Base-by-base conservation (phyloP, 140 eudicot species). In the Ambrosia hybrid region DNA sequence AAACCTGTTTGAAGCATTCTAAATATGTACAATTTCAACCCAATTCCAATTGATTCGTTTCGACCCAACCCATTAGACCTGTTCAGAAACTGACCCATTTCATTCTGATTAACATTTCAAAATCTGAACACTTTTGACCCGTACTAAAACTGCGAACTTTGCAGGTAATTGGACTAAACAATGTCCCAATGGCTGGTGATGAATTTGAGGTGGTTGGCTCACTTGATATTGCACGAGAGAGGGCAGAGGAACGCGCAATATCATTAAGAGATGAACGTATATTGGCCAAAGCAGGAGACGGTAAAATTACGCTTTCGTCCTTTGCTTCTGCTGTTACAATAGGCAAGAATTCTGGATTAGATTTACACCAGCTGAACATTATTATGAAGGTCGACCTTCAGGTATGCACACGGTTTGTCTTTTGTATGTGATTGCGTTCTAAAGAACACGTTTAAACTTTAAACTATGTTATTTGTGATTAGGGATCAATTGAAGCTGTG, bases 401-500 rank as follows among this genome's bases (percentile, higher is more conserved):
- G 98, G 98, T 92, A 83, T 36, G 78, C 60, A 46, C 58, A 21
- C 30, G 15, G 2, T 59, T 56, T 21, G 26, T 21, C 26, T 21
- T 21, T 21, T 21, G 26, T 21, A 21, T 21, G 26, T 21, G 26
- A 21, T 21, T 21, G 26, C 26, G 26, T 21, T 21, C 26, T 21
- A 21, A 21, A 21, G 26, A 21, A 21, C 26, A 21, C 26, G 26
- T 21, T 21, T 21, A 21, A 21, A 21, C 26, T 21, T 21, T 21
- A 21, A 21, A 21, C 26, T 21, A 21, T 21, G 26, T 21, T 21
- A 21, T 21, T 21, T 21, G 26, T 21, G 26, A 21, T 21, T 21
- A 92, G 98, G 98, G 98, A 77, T 89, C 98, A 71, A 86, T 83
- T 59, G 98, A 93, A 86, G 97, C 98, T 61, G 82, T 85, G 70